Evolutionary conservation across 345 rosid species (phyloP).

Genomic region (Ceriops zippeliana): DNA sequence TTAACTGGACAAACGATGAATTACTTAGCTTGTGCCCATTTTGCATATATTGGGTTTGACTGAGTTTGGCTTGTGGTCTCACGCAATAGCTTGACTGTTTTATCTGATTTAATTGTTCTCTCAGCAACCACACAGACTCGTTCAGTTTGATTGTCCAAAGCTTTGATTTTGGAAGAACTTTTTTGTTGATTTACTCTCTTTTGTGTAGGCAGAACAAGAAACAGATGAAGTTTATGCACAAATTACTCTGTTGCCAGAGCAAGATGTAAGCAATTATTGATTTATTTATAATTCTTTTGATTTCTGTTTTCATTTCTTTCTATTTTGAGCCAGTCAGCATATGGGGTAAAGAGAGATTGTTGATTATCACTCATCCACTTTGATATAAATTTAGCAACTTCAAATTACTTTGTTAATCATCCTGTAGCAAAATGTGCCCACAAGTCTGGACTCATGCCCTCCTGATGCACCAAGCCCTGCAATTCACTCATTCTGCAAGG

Average conservation of each 20-base stretch:
- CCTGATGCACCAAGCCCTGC: slow-evolving; percentile 46
- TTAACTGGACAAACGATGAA: background rate
- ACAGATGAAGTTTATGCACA: slow-evolving; percentile 98
- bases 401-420: background rate
- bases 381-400: background rate
- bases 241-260: slow-evolving; percentile 73
- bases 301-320: too few species aligned
- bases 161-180: background rate
- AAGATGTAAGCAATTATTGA: slow-evolving; percentile 41
- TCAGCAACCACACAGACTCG: background rate
- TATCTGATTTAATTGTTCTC: too few species aligned
- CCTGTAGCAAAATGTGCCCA: slow-evolving; percentile 54
- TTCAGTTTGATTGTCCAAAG: background rate
- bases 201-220: slow-evolving; percentile 82
- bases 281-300: background rate
- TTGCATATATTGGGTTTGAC: background rate
- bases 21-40: background rate
- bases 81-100: background rate
- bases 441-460: slow-evolving; percentile 45
- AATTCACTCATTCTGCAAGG: slow-evolving; percentile 78
- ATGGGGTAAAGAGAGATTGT: too few species aligned
- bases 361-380: too few species aligned
- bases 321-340: too few species aligned
- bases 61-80: background rate
- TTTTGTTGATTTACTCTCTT: slow-evolving; percentile 2